Conservation (phyloP, 768 basidiomycete species). For the Gloeostereum incarnatum region DNA sequence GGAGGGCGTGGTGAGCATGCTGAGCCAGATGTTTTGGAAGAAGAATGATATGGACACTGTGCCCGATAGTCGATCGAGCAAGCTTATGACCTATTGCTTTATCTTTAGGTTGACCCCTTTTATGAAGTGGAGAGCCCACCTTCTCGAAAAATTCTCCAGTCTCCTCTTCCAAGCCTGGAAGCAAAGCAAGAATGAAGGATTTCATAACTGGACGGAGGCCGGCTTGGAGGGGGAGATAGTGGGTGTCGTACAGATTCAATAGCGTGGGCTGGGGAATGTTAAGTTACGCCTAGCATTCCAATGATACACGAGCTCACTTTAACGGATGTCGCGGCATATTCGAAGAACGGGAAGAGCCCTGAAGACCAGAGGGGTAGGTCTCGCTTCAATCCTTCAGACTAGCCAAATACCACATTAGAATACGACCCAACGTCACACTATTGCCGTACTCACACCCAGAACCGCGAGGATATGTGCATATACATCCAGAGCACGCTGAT, state of each 20-base stretch:
- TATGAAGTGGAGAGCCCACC: constrained; percentile 21
- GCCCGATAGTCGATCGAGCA: constrained; percentile 77
- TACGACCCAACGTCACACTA: neutral
- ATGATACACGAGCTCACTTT: constrained; percentile 40
- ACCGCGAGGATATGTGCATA: constrained; percentile 86
- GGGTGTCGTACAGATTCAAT: constrained; percentile 84
- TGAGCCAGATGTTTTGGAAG: constrained; percentile 91
- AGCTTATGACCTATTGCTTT: constrained; percentile 50
- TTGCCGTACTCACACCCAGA: constrained; percentile 60
- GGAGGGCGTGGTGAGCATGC: constrained; percentile 83
- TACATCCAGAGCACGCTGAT: constrained; percentile 93
- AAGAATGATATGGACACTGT: constrained; percentile 86
- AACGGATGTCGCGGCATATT: constrained; percentile 98
- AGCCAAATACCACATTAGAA: constrained; percentile 6
- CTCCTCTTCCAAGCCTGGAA: constrained; percentile 96
- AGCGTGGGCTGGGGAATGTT: constrained; percentile 56
- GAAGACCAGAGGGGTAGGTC: constrained; percentile 93
- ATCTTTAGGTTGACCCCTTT: neutral
- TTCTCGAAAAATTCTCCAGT: constrained; percentile 97
- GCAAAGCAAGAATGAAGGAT: constrained; percentile 84
- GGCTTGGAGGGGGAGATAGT: constrained; percentile 81
- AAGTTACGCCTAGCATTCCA: constrained; percentile 3
- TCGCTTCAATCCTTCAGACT: constrained; percentile 80
- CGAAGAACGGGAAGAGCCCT: constrained; percentile 96
- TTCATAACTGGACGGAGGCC: constrained; percentile 86